Evolutionary conservation across 1,284 basidiomycete species (phyloP).

Genomic region (Sparassis latifolia): DNA sequence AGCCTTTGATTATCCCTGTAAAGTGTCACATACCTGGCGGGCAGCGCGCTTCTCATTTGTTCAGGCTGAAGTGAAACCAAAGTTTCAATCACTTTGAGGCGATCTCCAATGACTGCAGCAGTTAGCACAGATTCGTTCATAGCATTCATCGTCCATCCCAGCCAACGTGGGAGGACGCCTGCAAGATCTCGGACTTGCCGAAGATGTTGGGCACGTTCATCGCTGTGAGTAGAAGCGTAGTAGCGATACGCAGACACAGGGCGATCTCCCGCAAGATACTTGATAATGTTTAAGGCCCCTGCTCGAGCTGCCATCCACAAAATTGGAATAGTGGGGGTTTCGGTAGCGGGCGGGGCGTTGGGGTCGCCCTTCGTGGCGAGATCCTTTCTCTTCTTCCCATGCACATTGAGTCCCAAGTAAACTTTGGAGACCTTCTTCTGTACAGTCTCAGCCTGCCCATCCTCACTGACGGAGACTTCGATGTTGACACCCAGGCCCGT

Average conservation of each 20-base stretch:
- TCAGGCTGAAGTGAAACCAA: slow-evolving; percentile 35
- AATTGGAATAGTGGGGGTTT: background rate
- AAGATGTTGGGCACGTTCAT: slow-evolving; percentile 32
- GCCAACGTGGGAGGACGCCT: slow-evolving; percentile 33
- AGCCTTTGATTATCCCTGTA: background rate
- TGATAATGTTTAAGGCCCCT: slow-evolving; percentile 31
- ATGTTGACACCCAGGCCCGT: background rate
- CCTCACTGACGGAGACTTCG: background rate
- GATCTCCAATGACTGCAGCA: slow-evolving; percentile 31
- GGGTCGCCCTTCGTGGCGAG: slow-evolving; percentile 42
- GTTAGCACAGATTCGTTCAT: slow-evolving; percentile 45
- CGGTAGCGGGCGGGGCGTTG: slow-evolving; percentile 21
- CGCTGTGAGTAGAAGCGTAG: slow-evolving; percentile 37
- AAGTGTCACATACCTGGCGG: slow-evolving; percentile 28
- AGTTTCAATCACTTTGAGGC: slow-evolving; percentile 33
- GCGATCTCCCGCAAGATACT: slow-evolving; percentile 36
- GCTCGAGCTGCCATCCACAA: background rate
- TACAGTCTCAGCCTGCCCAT: slow-evolving; percentile 12
- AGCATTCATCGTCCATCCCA: slow-evolving; percentile 41
- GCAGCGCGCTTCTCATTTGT: slow-evolving; percentile 33
- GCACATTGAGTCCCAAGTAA: slow-evolving; percentile 52
- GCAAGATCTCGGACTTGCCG: slow-evolving; percentile 31
- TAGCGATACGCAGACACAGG: slow-evolving; percentile 32
- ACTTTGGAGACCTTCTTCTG: slow-evolving; percentile 32
- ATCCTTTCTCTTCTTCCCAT: slow-evolving; percentile 53